Conservation (phyloP, 257 asterid species). For the Solanum chaucha region DNA sequence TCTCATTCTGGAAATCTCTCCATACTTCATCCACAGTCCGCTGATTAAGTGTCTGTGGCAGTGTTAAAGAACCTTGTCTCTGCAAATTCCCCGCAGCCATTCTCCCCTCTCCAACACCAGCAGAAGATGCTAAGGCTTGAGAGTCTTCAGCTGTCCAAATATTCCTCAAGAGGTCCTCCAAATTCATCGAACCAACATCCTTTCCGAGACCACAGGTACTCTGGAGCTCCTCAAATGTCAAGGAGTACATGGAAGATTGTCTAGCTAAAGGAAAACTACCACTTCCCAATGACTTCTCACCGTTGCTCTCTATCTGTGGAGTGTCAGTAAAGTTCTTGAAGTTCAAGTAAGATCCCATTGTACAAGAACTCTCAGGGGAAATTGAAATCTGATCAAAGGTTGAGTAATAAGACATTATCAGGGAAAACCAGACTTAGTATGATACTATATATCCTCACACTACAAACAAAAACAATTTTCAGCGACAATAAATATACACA, state of each 20-base stretch:
- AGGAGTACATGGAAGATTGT: conserved; percentile 64
- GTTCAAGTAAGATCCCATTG: conserved; percentile 70
- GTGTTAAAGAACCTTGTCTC: conserved; percentile 71
- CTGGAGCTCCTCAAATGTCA: conserved; percentile 88
- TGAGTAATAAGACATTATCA: conserved; percentile 5
- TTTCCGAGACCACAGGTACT: conserved; percentile 53
- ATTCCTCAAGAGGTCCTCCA: conserved; percentile 84
- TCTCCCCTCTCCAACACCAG: conserved; percentile 26
- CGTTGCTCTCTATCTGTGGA: conserved; percentile 35
- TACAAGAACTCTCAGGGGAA: conserved; percentile 1
- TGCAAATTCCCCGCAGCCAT: conserved; percentile 47
- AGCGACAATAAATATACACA: not conserved
- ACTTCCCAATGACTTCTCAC: conserved; percentile 23
- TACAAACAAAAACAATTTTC: not conserved
- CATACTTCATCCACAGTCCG: conserved; percentile 80
- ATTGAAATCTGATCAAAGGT: conserved; percentile 21
- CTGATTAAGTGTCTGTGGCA: conserved; percentile 78
- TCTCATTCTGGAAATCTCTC: conserved; percentile 61
- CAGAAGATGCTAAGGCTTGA: conserved; percentile 26
- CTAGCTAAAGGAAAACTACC: conserved; percentile 45
- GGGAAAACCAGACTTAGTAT: not conserved
- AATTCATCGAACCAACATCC: conserved; percentile 86
- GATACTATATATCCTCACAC: not conserved
- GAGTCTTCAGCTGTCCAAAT: conserved; percentile 82
- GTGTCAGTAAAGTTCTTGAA: conserved; percentile 54